Evolutionary conservation across 495 filamentous ascomycete genomes (phyloP).

Genomic region (Penicillium chermesinum): DNA sequence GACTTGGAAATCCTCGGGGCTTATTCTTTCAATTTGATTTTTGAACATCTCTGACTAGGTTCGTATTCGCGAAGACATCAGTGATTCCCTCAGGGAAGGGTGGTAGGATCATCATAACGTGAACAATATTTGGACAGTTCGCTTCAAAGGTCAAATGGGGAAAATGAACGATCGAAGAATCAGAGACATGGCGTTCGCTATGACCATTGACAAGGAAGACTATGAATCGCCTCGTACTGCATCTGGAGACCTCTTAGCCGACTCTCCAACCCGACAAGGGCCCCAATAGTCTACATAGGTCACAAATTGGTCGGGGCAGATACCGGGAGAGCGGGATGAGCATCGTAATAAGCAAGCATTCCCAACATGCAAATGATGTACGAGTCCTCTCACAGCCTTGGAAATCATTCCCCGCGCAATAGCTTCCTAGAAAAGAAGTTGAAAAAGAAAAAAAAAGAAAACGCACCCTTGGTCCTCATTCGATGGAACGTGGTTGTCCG

Average conservation of each 20-base stretch:
- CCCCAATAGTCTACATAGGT: constrained; percentile 7
- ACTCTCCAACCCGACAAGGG: constrained; percentile 13
- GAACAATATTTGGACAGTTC: constrained; percentile 27
- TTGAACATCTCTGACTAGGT: no score
- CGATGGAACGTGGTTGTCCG: constrained; percentile 28
- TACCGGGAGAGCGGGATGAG: constrained; percentile 10
- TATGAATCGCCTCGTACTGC: constrained; percentile 3
- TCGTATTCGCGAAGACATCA: neutral
- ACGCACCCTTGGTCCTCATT: constrained; percentile 15
- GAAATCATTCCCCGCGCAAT: constrained; percentile 13
- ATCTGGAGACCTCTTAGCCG: constrained; percentile 13
- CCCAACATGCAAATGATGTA: constrained; percentile 5
- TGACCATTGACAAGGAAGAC: constrained; percentile 14
- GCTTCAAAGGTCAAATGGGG: constrained; percentile 24
- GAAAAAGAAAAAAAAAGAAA: no score
- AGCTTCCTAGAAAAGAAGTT: constrained; percentile 18
- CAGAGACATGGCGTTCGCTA: constrained; percentile 19
- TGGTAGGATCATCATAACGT: constrained; percentile 19
- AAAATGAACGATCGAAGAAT: constrained; percentile 18
- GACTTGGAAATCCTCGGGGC: no score
- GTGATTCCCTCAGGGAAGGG: no score
- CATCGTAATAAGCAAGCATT: constrained; percentile 20
- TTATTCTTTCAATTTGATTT: no score
- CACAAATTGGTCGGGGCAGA: constrained; percentile 7
- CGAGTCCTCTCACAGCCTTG: constrained; percentile 22